These are phyloP conservation scores for Corynespora cassiicola DNA, from an alignment of 2,329 filamentous ascomycete genomes.

Conservation along the genomic window DNA sequence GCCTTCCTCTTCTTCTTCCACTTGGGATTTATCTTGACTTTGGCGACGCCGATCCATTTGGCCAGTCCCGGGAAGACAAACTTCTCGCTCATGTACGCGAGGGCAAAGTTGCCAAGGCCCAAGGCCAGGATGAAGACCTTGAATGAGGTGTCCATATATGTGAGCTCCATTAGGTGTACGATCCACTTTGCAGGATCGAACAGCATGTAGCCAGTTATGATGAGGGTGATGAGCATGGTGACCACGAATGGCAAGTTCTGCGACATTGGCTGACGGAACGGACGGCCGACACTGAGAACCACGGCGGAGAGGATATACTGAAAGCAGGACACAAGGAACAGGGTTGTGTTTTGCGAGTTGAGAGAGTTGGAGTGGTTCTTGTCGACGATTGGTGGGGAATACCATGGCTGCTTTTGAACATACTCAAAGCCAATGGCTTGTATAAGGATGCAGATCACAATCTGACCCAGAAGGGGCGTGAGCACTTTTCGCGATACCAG, in stretches of 20 bases:
- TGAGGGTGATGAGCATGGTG: constrained; percentile 73
- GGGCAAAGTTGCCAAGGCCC: constrained; percentile 70
- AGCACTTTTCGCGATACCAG: constrained; percentile 93
- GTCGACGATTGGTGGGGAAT: constrained; percentile 78
- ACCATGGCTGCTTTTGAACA: constrained; percentile 83
- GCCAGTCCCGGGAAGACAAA: constrained; percentile 74
- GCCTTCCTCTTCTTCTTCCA: constrained; percentile 79
- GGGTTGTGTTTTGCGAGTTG: constrained; percentile 90
- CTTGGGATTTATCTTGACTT: constrained; percentile 61
- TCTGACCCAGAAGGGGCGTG: constrained; percentile 87
- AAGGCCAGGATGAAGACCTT: constrained; percentile 74
- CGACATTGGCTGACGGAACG: constrained; percentile 81
- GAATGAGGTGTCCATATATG: constrained; percentile 74
- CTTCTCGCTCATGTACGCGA: constrained; percentile 76
- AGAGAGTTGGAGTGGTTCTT: constrained; percentile 81
- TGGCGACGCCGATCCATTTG: constrained; percentile 68
- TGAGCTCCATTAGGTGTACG: constrained; percentile 81
- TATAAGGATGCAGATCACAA: constrained; percentile 77
- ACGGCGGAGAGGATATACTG: constrained; percentile 93
- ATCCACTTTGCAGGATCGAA: constrained; percentile 75
- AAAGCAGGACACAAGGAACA: constrained; percentile 91
- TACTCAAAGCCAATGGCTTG: constrained; percentile 77
- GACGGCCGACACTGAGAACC: constrained; percentile 87
- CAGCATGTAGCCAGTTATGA: constrained; percentile 80
- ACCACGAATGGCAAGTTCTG: constrained; percentile 86